Percentiles rank a stretch among this genome's conserved stretches.
These are phyloP conservation scores for Chamaecyparis obtusa DNA, from an alignment of 75 land plant species.

Conservation along the genomic window DNA sequence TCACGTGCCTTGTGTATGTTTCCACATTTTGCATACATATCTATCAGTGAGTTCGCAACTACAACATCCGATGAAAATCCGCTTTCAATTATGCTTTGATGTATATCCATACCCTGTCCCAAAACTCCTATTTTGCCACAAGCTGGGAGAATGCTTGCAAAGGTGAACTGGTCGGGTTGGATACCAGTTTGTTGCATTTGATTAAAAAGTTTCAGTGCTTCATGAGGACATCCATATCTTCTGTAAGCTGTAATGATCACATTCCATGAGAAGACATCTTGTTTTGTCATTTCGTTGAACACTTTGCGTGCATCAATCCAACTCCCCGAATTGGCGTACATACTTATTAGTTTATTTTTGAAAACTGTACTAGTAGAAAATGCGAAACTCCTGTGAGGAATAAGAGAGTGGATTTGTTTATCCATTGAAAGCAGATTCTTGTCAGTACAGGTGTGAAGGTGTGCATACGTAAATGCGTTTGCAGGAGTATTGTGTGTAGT, in stretches of 20 bases:
- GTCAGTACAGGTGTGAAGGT: conserved; percentile 11
- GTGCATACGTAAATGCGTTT: neutral
- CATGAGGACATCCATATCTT: neutral
- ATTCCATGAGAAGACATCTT: conserved; percentile 16
- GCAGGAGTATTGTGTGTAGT: neutral
- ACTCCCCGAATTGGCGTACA: conserved; percentile 55
- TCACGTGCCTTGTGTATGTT: conserved; percentile 19
- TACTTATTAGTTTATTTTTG: conserved; percentile 44
- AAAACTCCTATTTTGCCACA: conserved; percentile 4
- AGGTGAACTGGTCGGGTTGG: conserved; percentile 2
- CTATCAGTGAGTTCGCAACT: conserved; percentile 18
- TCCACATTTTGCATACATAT: conserved; percentile 70
- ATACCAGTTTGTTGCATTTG: conserved; percentile 8
- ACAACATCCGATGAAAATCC: neutral
- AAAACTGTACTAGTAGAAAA: conserved; percentile 1
- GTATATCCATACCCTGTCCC: conserved; percentile 16
- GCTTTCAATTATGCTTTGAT: neutral
- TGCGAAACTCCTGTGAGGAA: conserved; percentile 20
- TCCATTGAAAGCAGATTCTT: conserved; percentile 23
- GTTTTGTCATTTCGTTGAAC: conserved; percentile 17
- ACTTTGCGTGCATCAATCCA: conserved; percentile 28
- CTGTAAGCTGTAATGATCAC: conserved; percentile 18
- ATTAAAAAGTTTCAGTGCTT: conserved; percentile 11
- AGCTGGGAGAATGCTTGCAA: conserved; percentile 5
- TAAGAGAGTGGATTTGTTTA: too few relatives aligned